Base-by-base conservation (phyloP, 192 early-diverging fungal genomes). In the Gaertneriomyces semiglobifer region DNA sequence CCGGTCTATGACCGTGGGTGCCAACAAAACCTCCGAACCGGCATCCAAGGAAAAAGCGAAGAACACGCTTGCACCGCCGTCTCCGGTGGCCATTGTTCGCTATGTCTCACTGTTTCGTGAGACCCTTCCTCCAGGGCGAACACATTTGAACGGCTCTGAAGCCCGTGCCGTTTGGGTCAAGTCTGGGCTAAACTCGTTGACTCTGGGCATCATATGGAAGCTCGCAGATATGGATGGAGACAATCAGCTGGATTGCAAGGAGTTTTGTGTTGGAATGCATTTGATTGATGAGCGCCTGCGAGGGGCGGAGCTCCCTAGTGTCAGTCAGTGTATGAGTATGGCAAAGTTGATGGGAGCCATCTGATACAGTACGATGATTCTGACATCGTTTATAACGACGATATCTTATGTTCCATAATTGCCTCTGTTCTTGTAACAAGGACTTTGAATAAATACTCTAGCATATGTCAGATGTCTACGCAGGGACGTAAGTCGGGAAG, bases 401-500 rank as follows among this genome's bases (percentile, higher is more conserved):
- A 33, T 33, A 33, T 33, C 25, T 33, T 33, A 33, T 1, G 25
- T 33, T 33, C 25, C 25, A 33, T 33, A 33, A 33, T 33, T 33
- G 25, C 25, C 25, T 33, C 25, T 33, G 25, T 33, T 33, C 25
- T 33, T 33, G 25, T 33, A 33, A 33, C 25, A 33, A 33, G 25
- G 25, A 33, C 25, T 33, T 33, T 33, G 2, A 33, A 33, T 33
- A 33, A 33, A 33, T 33, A 33, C 25, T 33, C 25, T 33, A 33
- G 25, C 25, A 33, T 33, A 33, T 33, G 25, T 33, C 25, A 33
- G 25, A 1, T 33, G 25, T 33, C 25, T 33, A 33, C 18, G 62
- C 6, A 38, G 62, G 14, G 33, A 33, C 62, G 41, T 39, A 66
- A 14, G 54, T 58, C 16, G 75, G 89, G 77, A 94, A 93, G 69